Evolutionary conservation across 306 rosid species (phyloP), one percentile per base, ranked within the genome.

Genomic region (Sechiopsis laciniata): DNA sequence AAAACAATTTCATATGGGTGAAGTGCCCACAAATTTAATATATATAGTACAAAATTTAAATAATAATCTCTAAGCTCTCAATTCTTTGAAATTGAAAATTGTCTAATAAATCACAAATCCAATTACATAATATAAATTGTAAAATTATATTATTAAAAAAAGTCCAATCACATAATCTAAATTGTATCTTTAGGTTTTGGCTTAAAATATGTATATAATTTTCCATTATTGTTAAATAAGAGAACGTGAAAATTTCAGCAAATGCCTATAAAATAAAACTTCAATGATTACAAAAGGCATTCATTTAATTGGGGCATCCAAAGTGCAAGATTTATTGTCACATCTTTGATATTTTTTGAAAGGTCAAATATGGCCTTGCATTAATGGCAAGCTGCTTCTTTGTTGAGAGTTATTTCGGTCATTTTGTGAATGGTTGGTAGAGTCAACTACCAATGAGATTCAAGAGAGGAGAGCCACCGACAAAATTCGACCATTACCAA

Each of bases 381-480:
- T 48, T 50, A 22, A 69, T 21, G 40, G 8, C 4, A 14, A 48
- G 22, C 73, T 22, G 22, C 73, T 13, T 21, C 58, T 50, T 50
- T 48, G 40, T 50, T 6, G 3, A 50, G 21, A 55, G 58, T 1
- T 8, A 69, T 22, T 69, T 69, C 2, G 0, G 73, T 69, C 8
- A 69, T 69, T 69, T 14, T 2, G 0, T 0, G 0, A 7, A 4
- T 42, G 6, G 55, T 66, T 17, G 54, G 54, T 65, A 5, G 26
- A 17, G 24, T 45, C 72, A 66, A 45, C 72, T 1, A 19, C 72
- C 72, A 17, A 42, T 66, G 17, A 66, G n/a, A 8, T 66, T 19
- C 32, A 9, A 65, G n/a, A 17, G 40, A 48, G 56, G 7, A 45
- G 57, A 68, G 73, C 45, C 73, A 69, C 73, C 73, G 73, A 69